Conservation (phyloP, 805 yeast species). For the Starmerella floris region DNA sequence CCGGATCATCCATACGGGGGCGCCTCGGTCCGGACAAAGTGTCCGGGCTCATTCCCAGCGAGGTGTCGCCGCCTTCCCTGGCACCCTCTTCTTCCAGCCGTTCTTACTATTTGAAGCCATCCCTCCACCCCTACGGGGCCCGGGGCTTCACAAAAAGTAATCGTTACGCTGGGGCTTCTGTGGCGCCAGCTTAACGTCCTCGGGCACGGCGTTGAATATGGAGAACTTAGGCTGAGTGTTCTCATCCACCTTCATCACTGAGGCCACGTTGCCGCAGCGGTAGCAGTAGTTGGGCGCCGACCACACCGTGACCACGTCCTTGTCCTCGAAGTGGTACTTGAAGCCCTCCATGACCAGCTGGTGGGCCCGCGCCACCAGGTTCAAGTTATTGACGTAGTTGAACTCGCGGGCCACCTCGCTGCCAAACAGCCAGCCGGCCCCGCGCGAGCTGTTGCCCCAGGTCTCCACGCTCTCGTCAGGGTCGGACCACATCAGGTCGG, state of each 20-base stretch:
- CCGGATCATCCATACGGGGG: too few species aligned
- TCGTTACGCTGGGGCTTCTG: slow-evolving; percentile 30
- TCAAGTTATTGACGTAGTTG: slow-evolving; percentile 83
- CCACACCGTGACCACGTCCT: slow-evolving; percentile 97
- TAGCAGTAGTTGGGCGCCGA: slow-evolving; percentile 95
- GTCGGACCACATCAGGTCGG: slow-evolving; percentile 95
- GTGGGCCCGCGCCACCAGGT: slow-evolving; percentile 88
- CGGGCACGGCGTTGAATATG: slow-evolving; percentile 91
- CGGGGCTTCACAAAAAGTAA: slow-evolving; percentile 28
- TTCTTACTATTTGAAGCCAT: too few species aligned
- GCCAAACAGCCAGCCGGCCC: slow-evolving; percentile 98
- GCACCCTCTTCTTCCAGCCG: too few species aligned
- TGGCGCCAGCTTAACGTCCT: slow-evolving; percentile 32
- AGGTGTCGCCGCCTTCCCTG: too few species aligned
- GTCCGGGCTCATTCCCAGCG: too few species aligned
- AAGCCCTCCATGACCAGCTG: slow-evolving; percentile 98
- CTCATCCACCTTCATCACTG: slow-evolving; percentile 92
- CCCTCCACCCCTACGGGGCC: too few species aligned
- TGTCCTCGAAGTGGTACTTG: slow-evolving; percentile 88
- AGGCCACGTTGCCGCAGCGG: slow-evolving; percentile 95
- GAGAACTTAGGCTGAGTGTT: slow-evolving; percentile 77
- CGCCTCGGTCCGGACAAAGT: too few species aligned
- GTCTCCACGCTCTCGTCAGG: slow-evolving; percentile 88
- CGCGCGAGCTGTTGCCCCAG: slow-evolving; percentile 96
- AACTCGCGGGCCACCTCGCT: slow-evolving; percentile 88